Base-by-base conservation (phyloP, 352 stramenopile genomes). In the Phytophthora pinifolia region DNA sequence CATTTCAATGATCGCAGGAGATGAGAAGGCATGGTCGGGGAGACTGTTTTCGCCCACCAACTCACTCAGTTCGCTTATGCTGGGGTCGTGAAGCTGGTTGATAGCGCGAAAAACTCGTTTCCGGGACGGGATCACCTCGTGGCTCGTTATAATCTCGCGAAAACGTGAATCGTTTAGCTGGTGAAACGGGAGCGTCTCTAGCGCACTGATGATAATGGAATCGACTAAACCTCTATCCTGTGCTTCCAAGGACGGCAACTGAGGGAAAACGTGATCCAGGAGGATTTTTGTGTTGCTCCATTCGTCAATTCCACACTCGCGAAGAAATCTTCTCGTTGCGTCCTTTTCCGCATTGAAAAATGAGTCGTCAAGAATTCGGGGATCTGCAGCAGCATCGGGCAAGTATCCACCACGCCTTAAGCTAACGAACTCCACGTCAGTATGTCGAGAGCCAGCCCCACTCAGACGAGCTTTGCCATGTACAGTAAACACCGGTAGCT, bases 41-140 rank as follows among this genome's bases (percentile, higher is more conserved):
- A 92, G 61, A 53, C 78, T 88, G 13, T 78, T 83, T 15, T 77
- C 70, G 13, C 83, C 83, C 10, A 92, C 78, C 20, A 92, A 43
- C 18, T 78, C 76, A 32, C 69, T 77, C 13, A 92, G 43, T 30
- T 89, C 80, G 10, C 69, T 74, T 33, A 78, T 82, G 49, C 64
- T 86, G 20, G 83, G 83, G 54, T 93, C 83, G 29, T 93, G 76
- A 6, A 93, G 55, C 43, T 93, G 73, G 3, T 56, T 65, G 14
- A 88, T 46, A 17, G 50, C 47, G 17, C 79, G 81, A 47, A 87
- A 73, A 13, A 69, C 38, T 18, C 73, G 62, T 51, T 81, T 85
- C 20, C 64, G 62, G 2, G 81, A 89, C 35, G 82, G 79, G 54
- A 93, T 67, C 9, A 89, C 59, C 14, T 58, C 48, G 22, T 69